phyloP scores from a whole-genome alignment of 2,329 filamentous ascomycete species.

The Leptographium flavum region DNA sequence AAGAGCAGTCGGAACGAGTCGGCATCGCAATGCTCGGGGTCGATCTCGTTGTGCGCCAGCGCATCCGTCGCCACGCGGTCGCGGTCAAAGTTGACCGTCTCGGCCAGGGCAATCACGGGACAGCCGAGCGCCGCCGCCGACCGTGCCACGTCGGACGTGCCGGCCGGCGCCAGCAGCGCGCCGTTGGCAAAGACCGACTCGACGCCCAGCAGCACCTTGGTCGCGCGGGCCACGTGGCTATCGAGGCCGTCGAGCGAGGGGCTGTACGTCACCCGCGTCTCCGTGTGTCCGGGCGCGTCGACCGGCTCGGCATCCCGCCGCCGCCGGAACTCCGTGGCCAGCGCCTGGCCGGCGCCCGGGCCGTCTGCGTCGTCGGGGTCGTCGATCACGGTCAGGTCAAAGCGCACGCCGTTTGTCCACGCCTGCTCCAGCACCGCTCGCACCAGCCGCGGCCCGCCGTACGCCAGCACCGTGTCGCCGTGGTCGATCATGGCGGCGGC shows the following conservation, averaged over 20 bases:
- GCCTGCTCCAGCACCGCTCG: conserved; percentile 69
- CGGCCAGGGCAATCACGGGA: conserved; percentile 78
- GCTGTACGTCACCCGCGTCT: conserved; percentile 54
- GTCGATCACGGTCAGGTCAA: conserved; percentile 77
- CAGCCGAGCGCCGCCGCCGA: conserved; percentile 62
- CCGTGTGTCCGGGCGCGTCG: background rate
- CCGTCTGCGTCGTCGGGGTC: conserved; percentile 36
- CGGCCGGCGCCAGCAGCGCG: conserved; percentile 72
- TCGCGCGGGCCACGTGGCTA: conserved; percentile 51
- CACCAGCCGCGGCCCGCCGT: conserved; percentile 73
- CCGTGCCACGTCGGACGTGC: conserved; percentile 77
- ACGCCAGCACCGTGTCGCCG: conserved; percentile 75
- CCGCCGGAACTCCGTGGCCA: conserved; percentile 51
- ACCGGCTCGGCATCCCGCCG: background rate
- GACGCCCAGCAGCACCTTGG: conserved; percentile 69
- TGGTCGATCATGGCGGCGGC: conserved; percentile 63
- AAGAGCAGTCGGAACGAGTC: conserved; percentile 58
- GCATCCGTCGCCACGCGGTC: conserved; percentile 81
- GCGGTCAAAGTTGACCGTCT: conserved; percentile 85
- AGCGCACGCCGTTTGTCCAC: conserved; percentile 53
- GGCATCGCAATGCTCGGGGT: conserved; percentile 49
- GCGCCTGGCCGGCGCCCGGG: conserved; percentile 31
- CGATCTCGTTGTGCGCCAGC: conserved; percentile 88
- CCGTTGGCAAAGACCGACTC: conserved; percentile 96
- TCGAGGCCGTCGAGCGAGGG: conserved; percentile 62